Conservation (phyloP, 495 filamentous ascomycete genomes). For the Lichenothelia convexa region DNA sequence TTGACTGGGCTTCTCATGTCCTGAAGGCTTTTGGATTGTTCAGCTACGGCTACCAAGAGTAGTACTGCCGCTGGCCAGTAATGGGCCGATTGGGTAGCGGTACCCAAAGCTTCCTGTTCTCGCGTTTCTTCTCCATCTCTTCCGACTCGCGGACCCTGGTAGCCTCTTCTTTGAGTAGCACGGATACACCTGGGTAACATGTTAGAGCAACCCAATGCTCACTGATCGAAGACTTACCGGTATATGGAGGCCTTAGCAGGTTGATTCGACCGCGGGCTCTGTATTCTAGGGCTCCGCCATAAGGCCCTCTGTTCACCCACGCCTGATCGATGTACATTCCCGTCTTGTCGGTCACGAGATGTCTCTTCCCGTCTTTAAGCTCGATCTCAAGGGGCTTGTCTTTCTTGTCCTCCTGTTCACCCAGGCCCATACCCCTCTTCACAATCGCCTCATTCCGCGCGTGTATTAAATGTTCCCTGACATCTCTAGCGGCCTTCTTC, state of each 20-base stretch:
- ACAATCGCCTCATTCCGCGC: constrained; percentile 65
- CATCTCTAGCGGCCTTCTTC: constrained; percentile 79
- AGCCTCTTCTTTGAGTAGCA: constrained; percentile 82
- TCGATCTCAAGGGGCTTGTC: constrained; percentile 12
- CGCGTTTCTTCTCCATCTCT: constrained; percentile 53
- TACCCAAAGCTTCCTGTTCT: constrained; percentile 59
- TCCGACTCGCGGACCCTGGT: constrained; percentile 63
- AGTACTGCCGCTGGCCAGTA: constrained; percentile 66
- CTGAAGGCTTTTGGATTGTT: too few species aligned
- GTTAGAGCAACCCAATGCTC: background rate
- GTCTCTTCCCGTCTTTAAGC: constrained; percentile 19
- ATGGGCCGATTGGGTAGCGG: constrained; percentile 66
- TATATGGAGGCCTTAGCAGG: constrained; percentile 42
- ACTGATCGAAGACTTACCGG: constrained; percentile 36
- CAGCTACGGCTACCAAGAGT: constrained; percentile 76
- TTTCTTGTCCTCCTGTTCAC: constrained; percentile 15
- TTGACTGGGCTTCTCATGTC: too few species aligned
- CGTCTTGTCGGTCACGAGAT: constrained; percentile 43
- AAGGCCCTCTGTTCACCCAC: constrained; percentile 68
- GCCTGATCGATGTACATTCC: constrained; percentile 74
- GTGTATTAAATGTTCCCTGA: constrained; percentile 53
- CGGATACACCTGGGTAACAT: constrained; percentile 38
- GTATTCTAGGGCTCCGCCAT: constrained; percentile 35
- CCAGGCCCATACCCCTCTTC: constrained; percentile 69
- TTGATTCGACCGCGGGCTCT: constrained; percentile 51